Conservation (phyloP, 2,329 filamentous ascomycete species). For the Gremmenia infestans region DNA sequence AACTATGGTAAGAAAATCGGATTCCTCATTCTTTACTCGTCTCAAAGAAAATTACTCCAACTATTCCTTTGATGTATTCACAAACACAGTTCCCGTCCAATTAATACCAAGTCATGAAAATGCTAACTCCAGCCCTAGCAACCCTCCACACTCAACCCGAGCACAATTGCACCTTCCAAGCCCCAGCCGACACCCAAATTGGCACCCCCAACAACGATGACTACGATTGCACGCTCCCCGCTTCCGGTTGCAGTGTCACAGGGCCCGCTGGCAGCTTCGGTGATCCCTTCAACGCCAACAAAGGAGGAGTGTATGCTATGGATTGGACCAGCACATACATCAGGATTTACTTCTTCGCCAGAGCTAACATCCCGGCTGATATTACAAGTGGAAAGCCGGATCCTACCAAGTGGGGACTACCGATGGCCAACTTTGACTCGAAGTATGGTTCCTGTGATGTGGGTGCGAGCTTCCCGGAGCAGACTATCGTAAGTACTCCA, state of each 20-base stretch:
- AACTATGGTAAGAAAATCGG: too few species aligned
- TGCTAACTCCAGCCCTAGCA: conserved; percentile 4
- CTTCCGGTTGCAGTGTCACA: conserved; percentile 37
- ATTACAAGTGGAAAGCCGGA: conserved; percentile 59
- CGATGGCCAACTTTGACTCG: conserved; percentile 56
- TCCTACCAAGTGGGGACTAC: conserved; percentile 61
- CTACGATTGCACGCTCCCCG: conserved; percentile 33
- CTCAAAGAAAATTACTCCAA: too few species aligned
- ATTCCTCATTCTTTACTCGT: too few species aligned
- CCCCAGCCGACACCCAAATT: conserved; percentile 6
- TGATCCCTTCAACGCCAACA: conserved; percentile 20
- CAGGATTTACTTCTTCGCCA: conserved; percentile 49
- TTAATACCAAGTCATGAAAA: too few species aligned
- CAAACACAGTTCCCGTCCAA: too few species aligned
- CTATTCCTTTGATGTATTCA: too few species aligned
- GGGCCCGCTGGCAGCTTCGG: conserved; percentile 34
- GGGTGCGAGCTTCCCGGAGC: conserved; percentile 59
- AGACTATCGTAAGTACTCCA: conserved; percentile 56
- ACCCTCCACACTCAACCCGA: conserved; percentile 18
- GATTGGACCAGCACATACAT: conserved; percentile 51
- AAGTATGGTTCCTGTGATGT: conserved; percentile 59
- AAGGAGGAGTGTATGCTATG: conserved; percentile 47
- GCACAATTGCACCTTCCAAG: conserved; percentile 15
- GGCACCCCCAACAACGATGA: conserved; percentile 32
- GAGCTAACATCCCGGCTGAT: conserved; percentile 65